Percentiles rank a stretch among this genome's conserved stretches.
Conservation (phyloP, 1,284 basidiomycete species). For the Anthracocystis setariae region DNA sequence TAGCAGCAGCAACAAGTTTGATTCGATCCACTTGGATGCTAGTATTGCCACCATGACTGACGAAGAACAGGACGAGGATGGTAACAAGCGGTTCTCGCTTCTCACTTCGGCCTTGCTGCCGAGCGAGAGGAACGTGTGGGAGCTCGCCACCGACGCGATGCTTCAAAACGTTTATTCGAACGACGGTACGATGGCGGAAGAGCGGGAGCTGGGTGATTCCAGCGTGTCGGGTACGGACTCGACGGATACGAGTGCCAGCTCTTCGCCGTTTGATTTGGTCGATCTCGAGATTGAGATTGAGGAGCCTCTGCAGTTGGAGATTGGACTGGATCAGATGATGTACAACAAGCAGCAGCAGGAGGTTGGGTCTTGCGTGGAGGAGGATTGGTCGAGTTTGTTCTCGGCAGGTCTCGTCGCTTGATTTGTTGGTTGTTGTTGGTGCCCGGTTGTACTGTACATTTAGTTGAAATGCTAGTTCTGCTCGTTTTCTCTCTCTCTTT, state of each 20-base stretch:
- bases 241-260: conserved; percentile 25
- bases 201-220: conserved; percentile 8
- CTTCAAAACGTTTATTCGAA: conserved; percentile 41
- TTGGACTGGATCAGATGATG: conserved; percentile 21
- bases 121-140: conserved; percentile 37
- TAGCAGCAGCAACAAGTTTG: too few species aligned
- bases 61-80: conserved; percentile 18
- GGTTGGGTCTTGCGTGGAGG: conserved; percentile 8
- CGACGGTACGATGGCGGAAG: conserved; percentile 10
- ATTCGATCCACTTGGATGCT: conserved; percentile 21
- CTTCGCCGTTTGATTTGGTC: conserved; percentile 48
- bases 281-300: conserved; percentile 52
- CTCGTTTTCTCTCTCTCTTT: too few species aligned
- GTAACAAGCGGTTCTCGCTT: conserved; percentile 27
- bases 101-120: conserved; percentile 40
- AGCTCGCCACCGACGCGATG: conserved; percentile 47
- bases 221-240: conserved; percentile 14
- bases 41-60: conserved; percentile 6
- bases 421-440: neutral
- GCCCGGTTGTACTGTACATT: neutral
- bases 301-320: conserved; percentile 40
- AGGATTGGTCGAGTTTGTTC: conserved; percentile 36
- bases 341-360: conserved; percentile 5
- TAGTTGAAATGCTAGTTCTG: neutral
- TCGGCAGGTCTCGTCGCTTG: too few species aligned